phyloP scores from a whole-genome alignment of 2,329 filamentous ascomycete genomes.

The Aspergillus sp. region DNA sequence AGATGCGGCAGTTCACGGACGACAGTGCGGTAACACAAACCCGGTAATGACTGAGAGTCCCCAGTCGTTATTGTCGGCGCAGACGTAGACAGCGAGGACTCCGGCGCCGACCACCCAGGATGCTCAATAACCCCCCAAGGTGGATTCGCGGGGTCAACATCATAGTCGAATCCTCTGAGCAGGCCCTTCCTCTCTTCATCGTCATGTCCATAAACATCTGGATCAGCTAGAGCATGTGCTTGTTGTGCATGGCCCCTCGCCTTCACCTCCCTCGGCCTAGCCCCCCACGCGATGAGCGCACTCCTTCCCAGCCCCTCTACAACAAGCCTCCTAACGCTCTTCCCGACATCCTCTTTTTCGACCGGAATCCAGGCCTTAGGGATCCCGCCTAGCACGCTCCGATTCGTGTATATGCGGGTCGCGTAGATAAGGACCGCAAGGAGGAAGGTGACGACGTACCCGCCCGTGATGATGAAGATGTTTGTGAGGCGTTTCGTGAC shows the following conservation, averaged over 20 bases:
- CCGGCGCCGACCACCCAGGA: conserved; percentile 81
- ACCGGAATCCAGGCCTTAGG: conserved; percentile 85
- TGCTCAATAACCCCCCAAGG: conserved; percentile 85
- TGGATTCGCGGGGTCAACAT: conserved; percentile 46
- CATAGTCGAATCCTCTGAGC: conserved; percentile 10
- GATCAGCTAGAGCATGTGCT: background rate
- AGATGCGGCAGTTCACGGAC: conserved; percentile 82
- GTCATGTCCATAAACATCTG: background rate
- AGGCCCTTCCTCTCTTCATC: conserved; percentile 33
- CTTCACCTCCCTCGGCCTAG: conserved; percentile 57
- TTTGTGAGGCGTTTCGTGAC: conserved; percentile 69
- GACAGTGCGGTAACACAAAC: conserved; percentile 80
- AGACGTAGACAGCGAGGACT: conserved; percentile 57
- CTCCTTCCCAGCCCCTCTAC: conserved; percentile 70
- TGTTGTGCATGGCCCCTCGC: background rate
- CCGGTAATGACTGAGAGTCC: conserved; percentile 53
- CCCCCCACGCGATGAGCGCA: conserved; percentile 76
- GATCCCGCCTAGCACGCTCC: conserved; percentile 74
- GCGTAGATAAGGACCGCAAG: conserved; percentile 76
- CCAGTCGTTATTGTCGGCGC: background rate
- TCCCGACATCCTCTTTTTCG: conserved; percentile 78
- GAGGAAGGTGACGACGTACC: conserved; percentile 71
- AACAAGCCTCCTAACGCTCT: conserved; percentile 74
- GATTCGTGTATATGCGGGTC: conserved; percentile 81
- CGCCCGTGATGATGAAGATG: conserved; percentile 75